Base-by-base conservation (phyloP, 306 rosid species). In the Prunus mume region DNA sequence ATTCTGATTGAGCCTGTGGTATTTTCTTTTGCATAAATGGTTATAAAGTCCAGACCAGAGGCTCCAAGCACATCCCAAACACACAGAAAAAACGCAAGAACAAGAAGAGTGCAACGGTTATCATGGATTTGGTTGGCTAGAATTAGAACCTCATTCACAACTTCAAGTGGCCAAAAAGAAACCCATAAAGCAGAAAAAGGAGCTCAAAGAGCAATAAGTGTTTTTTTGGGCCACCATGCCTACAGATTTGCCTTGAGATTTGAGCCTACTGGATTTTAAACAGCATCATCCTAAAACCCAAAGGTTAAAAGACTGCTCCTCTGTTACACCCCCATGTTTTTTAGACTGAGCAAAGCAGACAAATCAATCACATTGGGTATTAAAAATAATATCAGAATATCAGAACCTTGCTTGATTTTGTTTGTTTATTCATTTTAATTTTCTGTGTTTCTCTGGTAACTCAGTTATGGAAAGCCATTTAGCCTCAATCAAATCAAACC, bases 401-500 rank as follows among this genome's bases (percentile, higher is more conserved):
- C 62, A 57, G 30, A 57, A 22, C 30, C 76, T 68, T 69, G 68
- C 54, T 83, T 58, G 73, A 74, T 14, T 12, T 13, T 73, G 6
- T 8, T 11, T 71, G 24, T 57, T 56, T 25, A 56, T 56, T 25
- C 47, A 28, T 27, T n/a, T 78, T 18, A 38, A 38, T 34, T 68
- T 32, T 75, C 73, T 47, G 51, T 58, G 80, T 60, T 28, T 51
- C 24, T 47, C 69, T 71, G 71, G 6, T 22, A 65, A 62, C 66
- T 64, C 70, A 68, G 65, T 68, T 38, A 34, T 64, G 70, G 81
- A 57, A 72, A 65, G 63, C 41, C 51, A 83, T 85, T 46, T 61
- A 43, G 84, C 83, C 84, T 72, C 78, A 14, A 85, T 83, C 90
- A 89, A 78, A 71, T 72, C 73, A 72, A 64, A 30, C 78, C 47